Base-by-base conservation (phyloP, 495 filamentous ascomycete species). In the Podospora appendiculata region DNA sequence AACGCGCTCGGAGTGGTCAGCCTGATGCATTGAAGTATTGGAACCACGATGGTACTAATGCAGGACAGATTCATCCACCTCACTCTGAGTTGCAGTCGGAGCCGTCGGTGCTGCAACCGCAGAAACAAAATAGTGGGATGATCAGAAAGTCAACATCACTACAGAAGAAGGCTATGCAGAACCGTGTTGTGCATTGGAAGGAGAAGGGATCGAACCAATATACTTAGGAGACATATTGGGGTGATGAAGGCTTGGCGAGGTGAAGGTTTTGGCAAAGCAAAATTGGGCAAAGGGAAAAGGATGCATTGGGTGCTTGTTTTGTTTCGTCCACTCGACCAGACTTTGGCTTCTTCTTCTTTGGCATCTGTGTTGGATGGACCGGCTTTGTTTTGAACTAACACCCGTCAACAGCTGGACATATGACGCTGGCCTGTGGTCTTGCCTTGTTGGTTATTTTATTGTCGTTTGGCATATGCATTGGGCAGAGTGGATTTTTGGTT, bases 171-270 rank as follows among this genome's bases (percentile, higher is more conserved):
- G 38, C 35, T 4, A 35, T 50, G 17, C 34, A 50, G 46, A 39
- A 50, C 25, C 50, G 47, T 2, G 41, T 48, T 25, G 49, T 53
- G 12, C 41, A 47, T 14, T 47, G 55, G 50, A 39, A 41, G n/a
- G 55, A 53, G 18, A 53, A 25, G 25, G 25, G 25, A 25, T 25
- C 46, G 17, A 53, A 53, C 9, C 55, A 49, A 47, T 41, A 50
- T 32, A 45, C 52, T 3, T 57, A 57, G 55, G 55, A 57, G 41
- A 36, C 50, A 14, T 57, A 57, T 35, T 56, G 53, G 53, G 10
- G n/a, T 11, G 13, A 38, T 6, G 6, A 40, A 8, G 6, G 19
- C 39, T 5, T 18, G 25, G 16, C 25, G 25, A 25, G 25, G 25
- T 25, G 25, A 25, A 25, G 2, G 2, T 25, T 25, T 25, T 2